A percentile compares a stretch with the other conserved stretches of the same genome.
These are phyloP conservation scores for Fusarium sp. DNA, from an alignment of 2,329 filamentous ascomycete species.

Conservation along the genomic window DNA sequence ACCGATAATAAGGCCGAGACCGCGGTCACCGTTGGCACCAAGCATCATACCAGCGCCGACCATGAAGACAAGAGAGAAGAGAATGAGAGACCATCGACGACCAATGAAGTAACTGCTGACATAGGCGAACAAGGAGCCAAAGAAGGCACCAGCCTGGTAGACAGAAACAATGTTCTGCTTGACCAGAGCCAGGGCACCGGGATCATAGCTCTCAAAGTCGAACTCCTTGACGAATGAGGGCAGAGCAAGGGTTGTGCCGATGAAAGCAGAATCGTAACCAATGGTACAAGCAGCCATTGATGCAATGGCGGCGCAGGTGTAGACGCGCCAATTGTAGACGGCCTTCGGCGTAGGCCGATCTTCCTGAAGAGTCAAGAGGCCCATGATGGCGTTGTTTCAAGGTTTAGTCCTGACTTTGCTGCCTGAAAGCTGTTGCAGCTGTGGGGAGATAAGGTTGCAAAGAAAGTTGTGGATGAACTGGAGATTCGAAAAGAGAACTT, in stretches of 20 bases:
- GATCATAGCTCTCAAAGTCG: slow-evolving; percentile 64
- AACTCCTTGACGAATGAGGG: slow-evolving; percentile 79
- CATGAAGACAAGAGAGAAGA: slow-evolving; percentile 73
- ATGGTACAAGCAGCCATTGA: slow-evolving; percentile 70
- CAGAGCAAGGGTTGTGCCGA: slow-evolving; percentile 80
- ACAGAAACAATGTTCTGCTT: slow-evolving; percentile 83
- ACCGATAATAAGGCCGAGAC: slow-evolving; percentile 73
- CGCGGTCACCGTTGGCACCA: slow-evolving; percentile 70
- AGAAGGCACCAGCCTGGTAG: slow-evolving; percentile 87
- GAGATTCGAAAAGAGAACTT: slow-evolving; percentile 9
- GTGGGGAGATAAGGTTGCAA: slow-evolving; percentile 14
- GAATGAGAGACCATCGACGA: slow-evolving; percentile 71
- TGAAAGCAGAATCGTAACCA: slow-evolving; percentile 79
- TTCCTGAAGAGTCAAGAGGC: slow-evolving; percentile 64
- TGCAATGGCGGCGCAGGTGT: slow-evolving; percentile 64
- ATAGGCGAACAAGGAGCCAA: slow-evolving; percentile 79
- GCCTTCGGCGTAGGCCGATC: slow-evolving; percentile 68
- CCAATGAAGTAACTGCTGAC: slow-evolving; percentile 75
- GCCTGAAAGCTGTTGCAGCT: slow-evolving; percentile 1
- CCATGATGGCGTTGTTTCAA: slow-evolving; percentile 50
- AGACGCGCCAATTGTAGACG: slow-evolving; percentile 73
- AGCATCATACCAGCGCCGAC: slow-evolving; percentile 80
- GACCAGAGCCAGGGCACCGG: slow-evolving; percentile 66
- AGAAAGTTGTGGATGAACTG: slow-evolving; percentile 30
- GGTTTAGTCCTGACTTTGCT: background rate